Base-by-base conservation (phyloP, 2,329 filamentous ascomycete genomes). In the Aspergillus bombycis region DNA sequence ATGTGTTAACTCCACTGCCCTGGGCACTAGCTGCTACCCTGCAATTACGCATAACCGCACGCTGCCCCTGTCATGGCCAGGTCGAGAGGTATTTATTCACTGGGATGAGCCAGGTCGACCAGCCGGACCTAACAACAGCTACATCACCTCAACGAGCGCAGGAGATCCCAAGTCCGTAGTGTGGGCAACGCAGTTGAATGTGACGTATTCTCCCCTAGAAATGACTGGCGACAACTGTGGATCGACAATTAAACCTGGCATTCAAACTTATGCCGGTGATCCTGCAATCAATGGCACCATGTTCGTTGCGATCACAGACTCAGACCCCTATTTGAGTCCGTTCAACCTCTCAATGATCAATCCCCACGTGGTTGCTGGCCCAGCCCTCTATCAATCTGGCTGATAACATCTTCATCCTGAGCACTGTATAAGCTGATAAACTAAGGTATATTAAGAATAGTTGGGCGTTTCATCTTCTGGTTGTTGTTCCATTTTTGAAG, bases 111-210 rank as follows among this genome's bases (percentile, higher is more conserved):
- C 91, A 0, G 91, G 91, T 0, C 78, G 85, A 68, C 70, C 84
- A 0, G 84, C 94, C 3, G 92, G 92, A 0, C 92, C 92, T 0
- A 94, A 96, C 77, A 93, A 92, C 80, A 91, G 87, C 72, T 96
- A 96, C 74, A 79, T 93, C 56, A 94, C 92, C 0, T 81, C 82
- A 0, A 82, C 84, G 0, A 68, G 72, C 21, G 90, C 89, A 0
- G 83, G 83, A 2, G 70, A 75, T 4, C 89, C 92, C 0, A 78
- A 80, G 62, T 96, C 85, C 68, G 91, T 92, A 0, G 86, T 88
- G 0, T 96, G 92, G 91, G 89, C 91, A 1, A 85, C 84, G 0
- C 92, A 95, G 81, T 81, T 95, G 21, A 93, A 91, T 66, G 82
- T 91, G 14, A 95, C 92, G 0, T 91, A 91, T 72, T 84, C 88